Conservation (phyloP, 306 rosid genomes). For the Heteromeles arbutifolia region DNA sequence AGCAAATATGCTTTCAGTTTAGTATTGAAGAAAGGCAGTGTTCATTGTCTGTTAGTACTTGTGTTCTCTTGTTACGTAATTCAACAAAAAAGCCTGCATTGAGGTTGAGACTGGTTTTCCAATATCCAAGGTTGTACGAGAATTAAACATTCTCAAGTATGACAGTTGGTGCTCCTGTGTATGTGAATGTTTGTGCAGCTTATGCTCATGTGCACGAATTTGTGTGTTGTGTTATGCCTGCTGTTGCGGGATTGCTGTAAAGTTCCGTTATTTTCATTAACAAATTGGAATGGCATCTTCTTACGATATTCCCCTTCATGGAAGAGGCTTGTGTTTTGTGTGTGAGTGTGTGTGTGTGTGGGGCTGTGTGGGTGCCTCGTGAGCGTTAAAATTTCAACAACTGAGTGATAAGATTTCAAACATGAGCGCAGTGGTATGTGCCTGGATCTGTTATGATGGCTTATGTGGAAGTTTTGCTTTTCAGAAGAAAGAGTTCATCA, state of each 20-base stretch:
- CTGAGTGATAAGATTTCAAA: neutral
- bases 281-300: neutral
- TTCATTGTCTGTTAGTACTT: neutral
- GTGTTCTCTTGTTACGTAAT: neutral
- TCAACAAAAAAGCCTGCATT: neutral
- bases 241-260: neutral
- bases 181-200: neutral
- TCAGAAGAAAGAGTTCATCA: neutral
- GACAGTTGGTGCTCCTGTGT: neutral
- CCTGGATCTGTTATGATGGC: neutral
- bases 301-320: neutral
- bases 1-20: slow-evolving; percentile 8
- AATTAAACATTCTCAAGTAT: neutral
- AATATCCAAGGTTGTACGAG: neutral
- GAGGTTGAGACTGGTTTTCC: neutral
- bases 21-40: neutral
- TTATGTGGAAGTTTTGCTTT: neutral
- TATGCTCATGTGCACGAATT: neutral
- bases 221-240: neutral
- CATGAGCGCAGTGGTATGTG: neutral
- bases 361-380: neutral
- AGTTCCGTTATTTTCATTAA: neutral
- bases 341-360: neutral
- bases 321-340: neutral
- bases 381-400: neutral